Evolutionary conservation across 805 yeast species (phyloP), one percentile per base, ranked within the genome.

Genomic region (Starmerella cellae): DNA sequence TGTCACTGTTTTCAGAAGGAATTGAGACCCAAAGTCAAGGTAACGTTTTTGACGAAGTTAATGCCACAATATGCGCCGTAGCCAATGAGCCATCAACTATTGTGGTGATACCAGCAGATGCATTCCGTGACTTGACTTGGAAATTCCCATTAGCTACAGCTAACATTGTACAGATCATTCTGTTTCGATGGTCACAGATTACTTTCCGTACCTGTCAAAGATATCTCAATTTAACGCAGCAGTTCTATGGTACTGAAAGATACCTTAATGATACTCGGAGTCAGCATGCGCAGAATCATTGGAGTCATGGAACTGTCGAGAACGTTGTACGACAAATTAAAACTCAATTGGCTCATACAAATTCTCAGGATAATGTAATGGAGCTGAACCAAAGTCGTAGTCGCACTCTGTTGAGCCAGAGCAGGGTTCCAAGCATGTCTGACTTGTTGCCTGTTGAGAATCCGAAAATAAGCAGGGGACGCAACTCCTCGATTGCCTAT

Each of bases 81-180:
- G 94, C 96, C 0, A 71, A 73, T 6, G 64, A 67, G 2, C 75
- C 73, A 32, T 81, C 93, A 27, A 87, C 97, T 0, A 80, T 88
- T 41, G 94, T 97, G 0, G 80, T 88, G 29, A 87, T 88, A 14
- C 98, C 98, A 0, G 75, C 78, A 1, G 77, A 75, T 40, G 82
- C 96, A 0, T 91, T 88, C 52, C 69, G 73, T 42, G 66, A 80
- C 41, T 70, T 88, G 31, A 78, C 81, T 5, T 57, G 65, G 24
- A 81, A 77, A 52, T 83, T 77, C 56, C 97, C 97, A 5, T 74
- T 81, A 48, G 82, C 95, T 1, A 79, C 95, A 0, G 82, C 95
- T 0, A 95, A 87, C 59, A 87, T 91, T 24, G 88, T 88, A 13
- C 95, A 93, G 53, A 85, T 88, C 74, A 83, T 88, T 20, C 63